phyloP scores from a whole-genome alignment of 2,329 filamentous ascomycete species.

The Pochonia chlamydosporia region DNA sequence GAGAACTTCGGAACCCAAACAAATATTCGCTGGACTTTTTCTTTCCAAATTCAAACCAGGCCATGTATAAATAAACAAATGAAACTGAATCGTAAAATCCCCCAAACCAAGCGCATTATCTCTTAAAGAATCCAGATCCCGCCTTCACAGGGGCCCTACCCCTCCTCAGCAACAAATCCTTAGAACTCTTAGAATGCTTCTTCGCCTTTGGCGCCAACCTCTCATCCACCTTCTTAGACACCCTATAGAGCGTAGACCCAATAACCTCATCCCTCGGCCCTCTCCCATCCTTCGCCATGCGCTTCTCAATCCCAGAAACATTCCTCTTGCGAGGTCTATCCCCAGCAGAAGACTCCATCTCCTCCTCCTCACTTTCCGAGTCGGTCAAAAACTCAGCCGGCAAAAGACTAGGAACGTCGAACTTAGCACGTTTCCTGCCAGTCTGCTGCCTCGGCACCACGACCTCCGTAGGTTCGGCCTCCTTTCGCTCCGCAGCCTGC shows the following conservation, averaged over 20 bases:
- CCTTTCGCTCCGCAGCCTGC: conserved; percentile 45
- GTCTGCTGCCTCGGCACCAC: not conserved
- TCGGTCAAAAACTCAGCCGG: conserved; percentile 49
- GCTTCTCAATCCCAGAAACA: conserved; percentile 34
- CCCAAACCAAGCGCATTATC: not conserved
- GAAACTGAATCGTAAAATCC: not conserved
- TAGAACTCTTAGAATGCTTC: conserved; percentile 35
- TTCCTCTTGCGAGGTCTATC: conserved; percentile 30
- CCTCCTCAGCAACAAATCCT: conserved; percentile 40
- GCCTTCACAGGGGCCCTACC: conserved; percentile 32
- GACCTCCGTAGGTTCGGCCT: conserved; percentile 15
- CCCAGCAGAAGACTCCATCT: conserved; percentile 22
- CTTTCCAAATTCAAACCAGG: not conserved
- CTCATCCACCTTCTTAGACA: conserved; percentile 37
- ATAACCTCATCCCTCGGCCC: conserved; percentile 40
- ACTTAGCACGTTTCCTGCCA: conserved; percentile 22
- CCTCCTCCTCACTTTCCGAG: conserved; percentile 38
- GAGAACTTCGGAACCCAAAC: too few relatives aligned
- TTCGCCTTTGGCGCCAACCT: conserved; percentile 42
- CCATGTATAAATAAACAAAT: not conserved
- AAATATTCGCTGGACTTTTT: not conserved
- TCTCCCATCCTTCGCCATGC: conserved; percentile 30
- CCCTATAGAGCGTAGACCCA: conserved; percentile 50
- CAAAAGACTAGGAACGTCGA: conserved; percentile 38
- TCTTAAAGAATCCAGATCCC: conserved; percentile 37